Conservation (phyloP, 352 stramenopile species). For the Lagenidium giganteum region DNA sequence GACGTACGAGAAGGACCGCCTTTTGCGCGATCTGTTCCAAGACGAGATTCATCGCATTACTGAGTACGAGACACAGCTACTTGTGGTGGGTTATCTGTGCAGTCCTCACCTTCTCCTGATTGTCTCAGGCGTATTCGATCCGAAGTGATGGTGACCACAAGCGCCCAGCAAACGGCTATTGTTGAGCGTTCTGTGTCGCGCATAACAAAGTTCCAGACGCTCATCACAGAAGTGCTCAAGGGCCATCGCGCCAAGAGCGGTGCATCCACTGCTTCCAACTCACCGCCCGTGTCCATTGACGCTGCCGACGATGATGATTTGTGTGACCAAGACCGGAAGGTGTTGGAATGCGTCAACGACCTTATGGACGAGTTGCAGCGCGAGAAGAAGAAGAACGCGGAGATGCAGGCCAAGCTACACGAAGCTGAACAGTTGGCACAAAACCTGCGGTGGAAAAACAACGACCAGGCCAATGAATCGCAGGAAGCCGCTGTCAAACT, state of each 20-base stretch:
- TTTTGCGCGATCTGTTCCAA: conserved; percentile 42
- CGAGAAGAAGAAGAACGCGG: conserved; percentile 22
- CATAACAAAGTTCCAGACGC: conserved; percentile 53
- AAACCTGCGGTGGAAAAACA: conserved; percentile 51
- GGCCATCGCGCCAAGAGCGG: neutral
- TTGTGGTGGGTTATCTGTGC: neutral
- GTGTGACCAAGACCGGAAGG: conserved; percentile 58
- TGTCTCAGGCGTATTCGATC: conserved; percentile 38
- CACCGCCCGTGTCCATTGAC: too few species aligned
- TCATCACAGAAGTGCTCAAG: conserved; percentile 23
- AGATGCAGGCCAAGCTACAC: conserved; percentile 29
- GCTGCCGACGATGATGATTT: conserved; percentile 35
- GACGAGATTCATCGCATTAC: conserved; percentile 49
- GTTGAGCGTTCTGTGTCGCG: conserved; percentile 46
- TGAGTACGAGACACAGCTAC: too few species aligned
- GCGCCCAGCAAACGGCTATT: conserved; percentile 52
- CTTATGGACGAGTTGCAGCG: conserved; percentile 44
- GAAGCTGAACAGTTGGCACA: conserved; percentile 42
- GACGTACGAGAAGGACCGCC: conserved; percentile 48
- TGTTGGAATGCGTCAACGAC: conserved; percentile 45
- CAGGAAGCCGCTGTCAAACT: conserved; percentile 26
- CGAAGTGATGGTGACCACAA: conserved; percentile 42
- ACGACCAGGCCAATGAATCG: conserved; percentile 33
- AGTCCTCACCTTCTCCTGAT: neutral
- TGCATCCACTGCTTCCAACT: neutral